phyloP scores from a whole-genome alignment of 169 alveolate genomes.

The Plasmodium vinckei region DNA sequence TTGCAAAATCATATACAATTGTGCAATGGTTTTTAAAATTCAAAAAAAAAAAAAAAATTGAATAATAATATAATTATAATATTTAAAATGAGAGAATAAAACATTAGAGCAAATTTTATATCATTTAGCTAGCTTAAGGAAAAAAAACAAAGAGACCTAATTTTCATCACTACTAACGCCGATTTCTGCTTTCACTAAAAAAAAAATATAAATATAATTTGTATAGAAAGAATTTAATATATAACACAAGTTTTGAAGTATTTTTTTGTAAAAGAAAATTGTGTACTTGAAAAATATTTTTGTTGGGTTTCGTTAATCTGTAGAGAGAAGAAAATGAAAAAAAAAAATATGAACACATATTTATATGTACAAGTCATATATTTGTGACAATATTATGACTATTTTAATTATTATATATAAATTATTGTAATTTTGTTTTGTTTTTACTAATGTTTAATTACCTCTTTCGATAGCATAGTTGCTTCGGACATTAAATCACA shows the following conservation, averaged over 20 bases:
- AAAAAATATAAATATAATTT: neutral
- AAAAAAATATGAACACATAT: neutral
- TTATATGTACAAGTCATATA: neutral
- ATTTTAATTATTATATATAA: too few species aligned
- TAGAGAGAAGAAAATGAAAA: neutral
- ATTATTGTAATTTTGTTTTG: too few species aligned
- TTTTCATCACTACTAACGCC: slow-evolving; percentile 72
- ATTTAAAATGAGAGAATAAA: neutral
- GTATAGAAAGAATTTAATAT: neutral
- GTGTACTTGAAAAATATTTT: slow-evolving; percentile 46
- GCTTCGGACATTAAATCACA: slow-evolving; percentile 69
- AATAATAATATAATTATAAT: slow-evolving; percentile 5
- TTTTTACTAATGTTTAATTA: slow-evolving; percentile 15
- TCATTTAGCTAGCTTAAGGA: neutral
- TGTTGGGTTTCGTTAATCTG: slow-evolving; percentile 70
- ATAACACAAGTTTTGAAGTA: neutral
- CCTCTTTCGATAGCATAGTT: slow-evolving; percentile 53
- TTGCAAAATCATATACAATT: slow-evolving; percentile 52
- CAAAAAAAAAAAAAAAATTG: neutral
- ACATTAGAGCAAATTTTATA: neutral
- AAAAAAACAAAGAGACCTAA: neutral
- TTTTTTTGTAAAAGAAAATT: neutral
- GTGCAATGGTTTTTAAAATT: neutral
- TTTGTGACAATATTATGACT: too few species aligned
- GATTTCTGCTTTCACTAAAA: slow-evolving; percentile 60